Evolutionary conservation across 148 eudicot genomes (phyloP), one percentile per base, ranked within the genome.

Genomic region (Vaccinium vitisidaea): DNA sequence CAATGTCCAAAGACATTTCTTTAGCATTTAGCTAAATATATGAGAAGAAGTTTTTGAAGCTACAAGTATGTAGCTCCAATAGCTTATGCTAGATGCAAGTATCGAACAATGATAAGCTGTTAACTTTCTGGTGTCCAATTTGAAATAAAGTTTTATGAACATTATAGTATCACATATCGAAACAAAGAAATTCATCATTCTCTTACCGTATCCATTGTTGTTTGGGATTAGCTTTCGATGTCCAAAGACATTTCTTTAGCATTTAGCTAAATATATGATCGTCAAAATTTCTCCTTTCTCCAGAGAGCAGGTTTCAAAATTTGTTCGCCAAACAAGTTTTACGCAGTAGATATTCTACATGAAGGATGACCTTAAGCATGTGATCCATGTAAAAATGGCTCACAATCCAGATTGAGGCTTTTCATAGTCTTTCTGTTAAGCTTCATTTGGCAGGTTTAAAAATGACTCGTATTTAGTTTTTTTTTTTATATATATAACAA

Each of bases 381-480:
- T 25, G 25, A 67, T 25, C 36, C 36, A 2, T 25, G 2, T 65
- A 65, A n/a, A 14, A 11, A 25, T 10, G 73, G 73, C 36, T 25
- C 6, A 36, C 15, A 67, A 91, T 92, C 99, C 97, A 96, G 86
- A 85, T 92, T 53, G 95, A 89, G 83, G 99, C 95, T 85, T 96
- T 94, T 43, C 46, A 43, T 43, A 43, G 46, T 43, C 6, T 43
- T 43, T 43, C 0, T 43, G 46, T 43, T 43, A 55, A 1, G 18
- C 18, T 55, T 55, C 21, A 15, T 55, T 12, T 4, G 5, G 3
- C 6, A 15, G 15, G 1, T 55, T 55, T 11, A 55, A 55, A 55
- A 55, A 55, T 14, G 21, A 55, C 59, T 55, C 59, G 5, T 39
- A 55, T 55, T 55, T 55, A 55, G 19, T 3, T 55, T 15, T 14